phyloP scores from a whole-genome alignment of 805 yeast species.

The Gaillardinia entomophila region DNA sequence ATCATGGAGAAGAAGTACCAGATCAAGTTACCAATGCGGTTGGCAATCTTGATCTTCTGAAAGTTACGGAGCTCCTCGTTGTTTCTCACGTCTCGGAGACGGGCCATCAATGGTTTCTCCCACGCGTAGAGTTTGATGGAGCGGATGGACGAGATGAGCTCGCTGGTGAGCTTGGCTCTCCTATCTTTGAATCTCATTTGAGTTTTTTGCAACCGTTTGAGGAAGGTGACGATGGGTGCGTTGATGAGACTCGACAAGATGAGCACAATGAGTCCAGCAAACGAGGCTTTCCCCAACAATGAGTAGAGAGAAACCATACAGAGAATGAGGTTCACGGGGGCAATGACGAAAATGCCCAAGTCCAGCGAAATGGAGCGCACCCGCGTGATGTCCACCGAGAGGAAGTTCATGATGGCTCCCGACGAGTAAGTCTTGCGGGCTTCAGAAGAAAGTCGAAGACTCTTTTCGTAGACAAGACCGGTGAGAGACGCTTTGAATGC shows the following conservation, averaged over 20 bases:
- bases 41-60: constrained; percentile 38
- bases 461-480: constrained; percentile 64
- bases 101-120: constrained; percentile 59
- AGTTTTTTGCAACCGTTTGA: constrained; percentile 42
- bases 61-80: constrained; percentile 50
- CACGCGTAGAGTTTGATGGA: constrained; percentile 64
- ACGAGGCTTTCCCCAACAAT: constrained; percentile 52
- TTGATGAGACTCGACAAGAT: constrained; percentile 55
- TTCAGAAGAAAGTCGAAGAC: constrained; percentile 61
- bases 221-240: constrained; percentile 37
- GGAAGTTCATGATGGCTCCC: constrained; percentile 75
- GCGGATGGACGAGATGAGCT: constrained; percentile 54
- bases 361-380: constrained; percentile 55
- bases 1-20: constrained; percentile 64
- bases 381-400: constrained; percentile 70
- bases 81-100: constrained; percentile 49
- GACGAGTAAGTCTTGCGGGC: constrained; percentile 56
- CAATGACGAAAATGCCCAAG: constrained; percentile 50
- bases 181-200: constrained; percentile 61
- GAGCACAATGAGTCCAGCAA: constrained; percentile 53
- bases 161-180: constrained; percentile 55
- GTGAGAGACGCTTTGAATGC: constrained; percentile 44
- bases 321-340: constrained; percentile 51
- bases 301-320: constrained; percentile 51
- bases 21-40: constrained; percentile 22